Evolutionary conservation across 345 rosid species (phyloP).

Genomic region (Melaleuca alternifolia): DNA sequence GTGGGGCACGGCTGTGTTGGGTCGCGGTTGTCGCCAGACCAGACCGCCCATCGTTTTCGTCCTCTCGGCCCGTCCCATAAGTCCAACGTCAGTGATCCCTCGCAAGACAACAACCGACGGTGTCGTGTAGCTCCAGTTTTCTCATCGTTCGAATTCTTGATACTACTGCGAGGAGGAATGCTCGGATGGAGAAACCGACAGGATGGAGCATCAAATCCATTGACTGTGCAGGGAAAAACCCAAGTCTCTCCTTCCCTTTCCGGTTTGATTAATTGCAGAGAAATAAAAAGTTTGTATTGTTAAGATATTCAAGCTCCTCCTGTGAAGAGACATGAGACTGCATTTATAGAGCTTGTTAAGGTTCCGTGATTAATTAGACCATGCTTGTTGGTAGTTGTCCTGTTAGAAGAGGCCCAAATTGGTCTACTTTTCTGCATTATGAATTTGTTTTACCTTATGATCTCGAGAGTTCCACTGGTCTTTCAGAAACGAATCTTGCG

Average conservation of each 20-base stretch:
- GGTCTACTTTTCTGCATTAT: not conserved
- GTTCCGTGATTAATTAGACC: not conserved
- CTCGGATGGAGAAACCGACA: not conserved
- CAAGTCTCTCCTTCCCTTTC: too few relatives aligned
- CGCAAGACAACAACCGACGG: not conserved
- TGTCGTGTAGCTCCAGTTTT: not conserved
- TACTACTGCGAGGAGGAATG: not conserved
- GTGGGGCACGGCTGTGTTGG: not conserved
- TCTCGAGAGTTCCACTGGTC: not conserved
- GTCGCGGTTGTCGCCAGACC: not conserved
- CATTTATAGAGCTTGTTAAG: not conserved
- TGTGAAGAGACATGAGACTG: not conserved
- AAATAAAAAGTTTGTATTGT: too few relatives aligned
- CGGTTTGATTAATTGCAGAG: too few relatives aligned
- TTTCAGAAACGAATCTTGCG: not conserved
- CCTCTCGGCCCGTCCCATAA: not conserved
- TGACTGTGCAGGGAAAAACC: too few relatives aligned
- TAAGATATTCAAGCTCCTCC: too few relatives aligned
- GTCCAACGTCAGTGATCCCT: not conserved
- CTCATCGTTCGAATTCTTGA: not conserved
- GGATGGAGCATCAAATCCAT: too few relatives aligned
- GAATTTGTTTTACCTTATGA: not conserved
- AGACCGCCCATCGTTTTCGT: not conserved
- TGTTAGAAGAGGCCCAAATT: not conserved
- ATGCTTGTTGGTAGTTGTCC: not conserved